A percentile compares a stretch with the other conserved stretches of the same genome.
Evolutionary conservation across 805 yeast species (phyloP).

Genomic region (Metschnikowia gelsemii): DNA sequence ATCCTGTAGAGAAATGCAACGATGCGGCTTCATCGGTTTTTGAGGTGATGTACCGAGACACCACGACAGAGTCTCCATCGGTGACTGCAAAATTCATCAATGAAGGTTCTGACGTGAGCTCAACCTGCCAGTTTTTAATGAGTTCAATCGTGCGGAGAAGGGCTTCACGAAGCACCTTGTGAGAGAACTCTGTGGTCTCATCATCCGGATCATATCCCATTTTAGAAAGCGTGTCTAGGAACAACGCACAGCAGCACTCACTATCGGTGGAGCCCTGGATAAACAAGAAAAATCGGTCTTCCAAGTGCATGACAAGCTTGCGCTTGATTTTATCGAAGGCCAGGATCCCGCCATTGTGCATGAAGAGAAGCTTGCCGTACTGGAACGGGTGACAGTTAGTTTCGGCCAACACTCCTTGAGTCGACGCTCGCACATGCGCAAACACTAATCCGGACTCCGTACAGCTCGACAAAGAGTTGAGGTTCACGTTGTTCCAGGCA

Average conservation of each 20-base stretch:
- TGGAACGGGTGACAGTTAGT: constrained; percentile 97
- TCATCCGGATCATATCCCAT: constrained; percentile 72
- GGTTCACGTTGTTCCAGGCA: constrained; percentile 94
- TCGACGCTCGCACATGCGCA: constrained; percentile 95
- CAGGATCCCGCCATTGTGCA: constrained; percentile 95
- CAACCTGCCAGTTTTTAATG: constrained; percentile 78
- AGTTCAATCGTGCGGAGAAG: constrained; percentile 68
- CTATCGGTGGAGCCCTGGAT: constrained; percentile 96
- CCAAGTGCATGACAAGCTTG: constrained; percentile 64
- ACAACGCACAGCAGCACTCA: constrained; percentile 91
- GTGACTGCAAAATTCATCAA: constrained; percentile 91
- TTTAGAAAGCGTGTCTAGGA: constrained; percentile 69
- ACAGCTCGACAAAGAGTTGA: constrained; percentile 82
- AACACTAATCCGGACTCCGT: constrained; percentile 82
- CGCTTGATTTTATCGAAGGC: constrained; percentile 74
- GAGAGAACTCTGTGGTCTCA: constrained; percentile 40
- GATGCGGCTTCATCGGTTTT: constrained; percentile 95
- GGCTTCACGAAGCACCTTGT: constrained; percentile 62
- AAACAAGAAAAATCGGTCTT: constrained; percentile 73
- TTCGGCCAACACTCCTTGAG: constrained; percentile 90
- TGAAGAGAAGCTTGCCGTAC: constrained; percentile 83
- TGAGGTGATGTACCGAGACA: constrained; percentile 84
- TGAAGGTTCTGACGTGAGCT: constrained; percentile 63
- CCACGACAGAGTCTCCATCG: constrained; percentile 84
- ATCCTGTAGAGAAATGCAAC: constrained; percentile 89